Base-by-base conservation (phyloP, 331 rosid species). In the Telfairia occidentalis region DNA sequence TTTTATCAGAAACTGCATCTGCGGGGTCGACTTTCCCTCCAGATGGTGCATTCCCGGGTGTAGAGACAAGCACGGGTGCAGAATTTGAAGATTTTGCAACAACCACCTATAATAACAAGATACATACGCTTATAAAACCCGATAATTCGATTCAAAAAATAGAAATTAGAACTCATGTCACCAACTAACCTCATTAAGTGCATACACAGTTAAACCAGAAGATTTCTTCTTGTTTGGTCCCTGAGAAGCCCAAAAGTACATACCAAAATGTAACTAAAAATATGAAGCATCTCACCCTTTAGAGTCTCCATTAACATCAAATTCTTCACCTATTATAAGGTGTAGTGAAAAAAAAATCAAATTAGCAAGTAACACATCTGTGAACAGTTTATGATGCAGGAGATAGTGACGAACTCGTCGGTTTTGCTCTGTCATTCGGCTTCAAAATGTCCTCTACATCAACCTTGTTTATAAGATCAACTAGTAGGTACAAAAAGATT, bases 71-170 rank as follows among this genome's bases (percentile, higher is more conserved):
- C 32, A 26, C 55, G 40, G 96, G 88, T 45, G 85, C 83, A 82
- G 96, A 91, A 82, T 92, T 90, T 65, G 90, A 85, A 60, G 84
- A 81, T 64, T 82, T 83, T 63, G 75, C 88, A 43, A 82, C 79
- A 28, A 81, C 50, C 46, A 71, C 90, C 97, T 92, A 63, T 5
- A 40, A 76, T 28, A 43, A 45, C 10, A 43, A 65, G 3, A 45
- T 30, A 7, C 72, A 60, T 15, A 75, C 58, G 34, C 64, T 70
- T 78, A 63, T 19, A 71, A 53, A 34, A 11, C 2, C 24, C 18
- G 15, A 55, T 23, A 40, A 80, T 23, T 1, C 53, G 7, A 72
- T 30, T 43, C 21, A 18, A 29, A 59, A 59, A 35, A 19, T 23
- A 10, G 35, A 78, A 29, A 35, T 6, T 24, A 16, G 19, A 50